Percentiles rank a stretch among this genome's conserved stretches.
phyloP scores from a whole-genome alignment of 2,329 filamentous ascomycete genomes.

The Paradendryphiella salina region DNA sequence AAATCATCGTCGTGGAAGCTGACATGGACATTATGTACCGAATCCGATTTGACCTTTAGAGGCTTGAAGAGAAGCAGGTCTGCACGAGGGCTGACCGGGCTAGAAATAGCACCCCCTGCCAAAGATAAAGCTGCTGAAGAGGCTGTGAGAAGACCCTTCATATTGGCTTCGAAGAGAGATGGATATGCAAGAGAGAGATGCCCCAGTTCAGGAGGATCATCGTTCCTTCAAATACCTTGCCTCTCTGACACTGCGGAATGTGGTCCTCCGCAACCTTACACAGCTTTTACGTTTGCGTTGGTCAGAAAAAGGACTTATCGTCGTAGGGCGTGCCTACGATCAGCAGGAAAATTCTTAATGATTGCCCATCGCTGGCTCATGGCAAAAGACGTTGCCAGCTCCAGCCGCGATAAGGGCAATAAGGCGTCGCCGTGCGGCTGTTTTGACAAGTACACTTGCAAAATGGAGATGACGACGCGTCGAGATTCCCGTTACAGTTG shows the following conservation, averaged over 20 bases:
- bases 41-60: slow-evolving; percentile 43
- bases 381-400: slow-evolving; percentile 5
- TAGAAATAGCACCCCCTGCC: slow-evolving; percentile 24
- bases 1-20: slow-evolving; percentile 47
- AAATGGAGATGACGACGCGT: slow-evolving; percentile 13
- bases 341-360: not conserved
- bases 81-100: slow-evolving; percentile 25
- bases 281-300: slow-evolving; percentile 16
- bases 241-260: not conserved
- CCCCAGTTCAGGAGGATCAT: not conserved
- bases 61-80: slow-evolving; percentile 41
- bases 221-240: slow-evolving; percentile 22
- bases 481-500: slow-evolving; percentile 7
- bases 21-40: slow-evolving; percentile 56
- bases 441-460: slow-evolving; percentile 3
- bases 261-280: not conserved
- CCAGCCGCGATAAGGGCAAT: slow-evolving; percentile 24
- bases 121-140: slow-evolving; percentile 35
- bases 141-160: slow-evolving; percentile 35
- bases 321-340: slow-evolving; percentile 1
- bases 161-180: slow-evolving; percentile 12
- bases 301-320: slow-evolving; percentile 26
- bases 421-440: slow-evolving; percentile 1
- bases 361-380: slow-evolving; percentile 2
- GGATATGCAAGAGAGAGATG: slow-evolving; percentile 2